phyloP scores from a whole-genome alignment of 768 basidiomycete species.

The Collybia sordida region DNA sequence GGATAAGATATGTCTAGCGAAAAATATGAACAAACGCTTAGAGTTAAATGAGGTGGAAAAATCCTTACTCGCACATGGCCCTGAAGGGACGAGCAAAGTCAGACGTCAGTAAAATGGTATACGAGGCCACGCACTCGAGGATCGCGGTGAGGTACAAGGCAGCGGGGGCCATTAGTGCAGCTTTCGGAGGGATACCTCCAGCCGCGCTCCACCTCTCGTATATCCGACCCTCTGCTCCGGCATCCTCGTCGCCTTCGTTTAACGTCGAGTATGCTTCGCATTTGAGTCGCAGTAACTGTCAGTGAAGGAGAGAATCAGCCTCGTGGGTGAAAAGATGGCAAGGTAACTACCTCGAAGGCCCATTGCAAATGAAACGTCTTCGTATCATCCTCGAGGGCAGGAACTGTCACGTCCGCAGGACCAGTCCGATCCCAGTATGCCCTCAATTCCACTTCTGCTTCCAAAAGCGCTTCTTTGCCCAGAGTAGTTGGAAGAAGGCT shows the following conservation, averaged over 20 bases:
- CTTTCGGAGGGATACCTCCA: slow-evolving; percentile 50
- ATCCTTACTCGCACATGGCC: slow-evolving; percentile 83
- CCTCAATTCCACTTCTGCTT: slow-evolving; percentile 90
- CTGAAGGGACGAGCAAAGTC: slow-evolving; percentile 37
- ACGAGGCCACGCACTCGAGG: slow-evolving; percentile 69
- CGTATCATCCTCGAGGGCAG: slow-evolving; percentile 46
- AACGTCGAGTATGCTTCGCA: slow-evolving; percentile 88
- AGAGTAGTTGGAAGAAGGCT: slow-evolving; percentile 75
- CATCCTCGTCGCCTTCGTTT: slow-evolving; percentile 78
- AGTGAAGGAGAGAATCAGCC: slow-evolving; percentile 10
- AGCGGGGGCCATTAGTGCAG: slow-evolving; percentile 71
- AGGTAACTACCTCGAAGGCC: slow-evolving; percentile 65
- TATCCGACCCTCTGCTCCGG: slow-evolving; percentile 58
- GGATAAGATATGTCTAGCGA: slow-evolving; percentile 72
- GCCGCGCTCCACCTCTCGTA: slow-evolving; percentile 58
- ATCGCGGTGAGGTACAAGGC: slow-evolving; percentile 91
- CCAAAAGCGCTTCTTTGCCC: slow-evolving; percentile 89
- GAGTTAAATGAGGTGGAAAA: background rate
- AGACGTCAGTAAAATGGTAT: slow-evolving; percentile 22
- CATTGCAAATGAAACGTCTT: slow-evolving; percentile 68
- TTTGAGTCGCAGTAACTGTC: slow-evolving; percentile 75
- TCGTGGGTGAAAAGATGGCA: slow-evolving; percentile 5
- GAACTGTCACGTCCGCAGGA: slow-evolving; percentile 22
- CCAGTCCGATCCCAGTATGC: slow-evolving; percentile 84
- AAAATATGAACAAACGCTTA: slow-evolving; percentile 5